A percentile compares a stretch with the other conserved stretches of the same genome.
Evolutionary conservation across 176 grass and related monocot genomes (phyloP).

Genomic region (Lolium perenne): DNA sequence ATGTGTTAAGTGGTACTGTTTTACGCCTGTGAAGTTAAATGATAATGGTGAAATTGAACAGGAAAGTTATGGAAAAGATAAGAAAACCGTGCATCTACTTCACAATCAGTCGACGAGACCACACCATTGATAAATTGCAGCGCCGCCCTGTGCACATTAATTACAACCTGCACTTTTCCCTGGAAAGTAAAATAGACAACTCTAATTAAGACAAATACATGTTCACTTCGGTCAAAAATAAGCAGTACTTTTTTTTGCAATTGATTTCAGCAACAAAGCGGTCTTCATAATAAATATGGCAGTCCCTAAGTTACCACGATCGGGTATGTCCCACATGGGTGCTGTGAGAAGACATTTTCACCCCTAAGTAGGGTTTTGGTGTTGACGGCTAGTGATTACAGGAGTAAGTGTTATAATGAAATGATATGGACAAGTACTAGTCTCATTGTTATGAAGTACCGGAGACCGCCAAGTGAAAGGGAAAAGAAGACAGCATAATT

Average conservation of each 20-base stretch:
- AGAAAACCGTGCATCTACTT: constrained; percentile 12
- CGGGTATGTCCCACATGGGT: no score
- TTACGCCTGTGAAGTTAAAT: constrained; percentile 45
- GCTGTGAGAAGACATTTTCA: no score
- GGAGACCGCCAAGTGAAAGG: no score
- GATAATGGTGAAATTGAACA: constrained; percentile 34
- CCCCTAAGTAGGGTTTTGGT: no score
- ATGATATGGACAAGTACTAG: no score
- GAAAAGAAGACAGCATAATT: no score
- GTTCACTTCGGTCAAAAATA: background rate
- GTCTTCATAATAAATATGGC: background rate
- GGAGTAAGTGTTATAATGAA: no score
- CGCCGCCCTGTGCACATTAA: constrained; percentile 76
- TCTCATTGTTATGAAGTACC: no score
- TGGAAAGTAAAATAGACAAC: constrained; percentile 33
- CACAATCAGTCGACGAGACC: constrained; percentile 14
- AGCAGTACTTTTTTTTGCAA: background rate
- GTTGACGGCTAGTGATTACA: no score
- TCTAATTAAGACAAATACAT: background rate
- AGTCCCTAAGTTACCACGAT: background rate
- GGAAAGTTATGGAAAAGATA: background rate
- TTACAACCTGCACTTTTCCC: constrained; percentile 73
- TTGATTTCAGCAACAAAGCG: background rate
- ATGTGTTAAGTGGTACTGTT: constrained; percentile 53
- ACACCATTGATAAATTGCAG: constrained; percentile 76